Evolutionary conservation across 2,329 filamentous ascomycete species (phyloP).

Genomic region (Pestalotiopsis fici): DNA sequence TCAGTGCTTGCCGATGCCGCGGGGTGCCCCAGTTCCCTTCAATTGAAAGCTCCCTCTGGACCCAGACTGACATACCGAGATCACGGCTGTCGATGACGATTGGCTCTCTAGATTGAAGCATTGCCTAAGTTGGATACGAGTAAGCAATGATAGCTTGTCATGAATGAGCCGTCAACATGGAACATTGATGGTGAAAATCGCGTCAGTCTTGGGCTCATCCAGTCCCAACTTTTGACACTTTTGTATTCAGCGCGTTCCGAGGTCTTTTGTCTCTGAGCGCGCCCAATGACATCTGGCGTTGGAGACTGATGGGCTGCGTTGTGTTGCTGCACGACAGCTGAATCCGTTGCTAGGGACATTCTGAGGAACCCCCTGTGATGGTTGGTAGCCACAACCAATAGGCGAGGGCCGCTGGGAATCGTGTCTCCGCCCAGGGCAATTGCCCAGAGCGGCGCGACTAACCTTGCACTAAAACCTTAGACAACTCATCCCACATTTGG

Average conservation of each 20-base stretch:
- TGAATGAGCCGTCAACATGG: neutral
- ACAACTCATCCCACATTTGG: conserved; percentile 9
- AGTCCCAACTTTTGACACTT: neutral
- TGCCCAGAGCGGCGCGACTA: neutral
- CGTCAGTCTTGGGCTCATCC: no score
- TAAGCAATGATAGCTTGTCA: neutral
- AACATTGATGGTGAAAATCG: neutral
- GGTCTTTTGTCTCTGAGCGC: neutral
- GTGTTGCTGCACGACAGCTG: conserved; percentile 9
- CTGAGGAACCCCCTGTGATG: neutral
- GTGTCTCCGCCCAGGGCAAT: conserved; percentile 2
- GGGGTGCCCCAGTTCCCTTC: neutral
- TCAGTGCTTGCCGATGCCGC: neutral
- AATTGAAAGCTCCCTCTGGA: neutral
- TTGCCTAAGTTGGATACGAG: neutral
- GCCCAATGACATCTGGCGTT: neutral
- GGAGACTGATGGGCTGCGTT: no score
- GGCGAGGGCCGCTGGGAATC: neutral
- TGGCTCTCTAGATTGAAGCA: neutral
- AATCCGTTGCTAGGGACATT: conserved; percentile 3
- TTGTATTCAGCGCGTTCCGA: neutral
- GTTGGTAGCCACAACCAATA: neutral
- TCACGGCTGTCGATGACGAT: neutral
- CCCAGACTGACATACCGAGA: neutral
- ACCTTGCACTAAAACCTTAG: neutral